Evolutionary conservation across 768 basidiomycete species (phyloP), one percentile per base, ranked within the genome.

Genomic region (Astraeus odoratus): DNA sequence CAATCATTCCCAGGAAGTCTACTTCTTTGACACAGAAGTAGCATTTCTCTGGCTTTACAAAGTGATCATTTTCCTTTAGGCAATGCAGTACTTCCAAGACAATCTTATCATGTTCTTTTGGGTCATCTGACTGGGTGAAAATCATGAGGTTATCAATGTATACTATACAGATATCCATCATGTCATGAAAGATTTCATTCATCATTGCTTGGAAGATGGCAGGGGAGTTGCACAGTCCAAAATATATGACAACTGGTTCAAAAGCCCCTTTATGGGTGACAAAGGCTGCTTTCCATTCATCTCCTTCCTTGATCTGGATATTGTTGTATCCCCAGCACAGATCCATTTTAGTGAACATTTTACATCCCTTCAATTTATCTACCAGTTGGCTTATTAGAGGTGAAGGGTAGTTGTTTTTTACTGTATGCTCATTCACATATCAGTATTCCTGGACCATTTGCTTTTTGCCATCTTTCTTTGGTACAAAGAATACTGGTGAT

Each of bases 111-210:
- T 62, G 56, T 6, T 46, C 25, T 22, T 58, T 50, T 6, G 49
- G 43, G 1, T 41, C 23, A 1, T 41, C 26, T 4, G 40, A 16
- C 3, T 50, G 35, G 1, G 53, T 58, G 31, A 55, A 69, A 37
- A 69, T 61, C 42, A 73, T 53, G 24, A 74, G 68, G 45, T 75
- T 64, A 44, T 73, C 70, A 20, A 75, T 51, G 50, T 78, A 73
- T 34, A 75, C 65, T 0, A 60, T 49, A 16, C 77, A 62, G 22
- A 67, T 58, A 5, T 42, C 40, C 16, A 15, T 15, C 27, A 30
- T 42, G 19, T 42, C 26, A 19, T 13, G 19, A 27, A 42, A 42
- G 40, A 42, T 42, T 46, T 60, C 50, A 44, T 67, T 60, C 58
- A 66, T 66, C 52, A 64, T 56, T 0, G 35, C 42, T 30, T 37